A percentile compares a stretch with the other conserved stretches of the same genome.
These are phyloP conservation scores for Claviceps citrina DNA, from an alignment of 2,329 filamentous ascomycete species.

Conservation along the genomic window DNA sequence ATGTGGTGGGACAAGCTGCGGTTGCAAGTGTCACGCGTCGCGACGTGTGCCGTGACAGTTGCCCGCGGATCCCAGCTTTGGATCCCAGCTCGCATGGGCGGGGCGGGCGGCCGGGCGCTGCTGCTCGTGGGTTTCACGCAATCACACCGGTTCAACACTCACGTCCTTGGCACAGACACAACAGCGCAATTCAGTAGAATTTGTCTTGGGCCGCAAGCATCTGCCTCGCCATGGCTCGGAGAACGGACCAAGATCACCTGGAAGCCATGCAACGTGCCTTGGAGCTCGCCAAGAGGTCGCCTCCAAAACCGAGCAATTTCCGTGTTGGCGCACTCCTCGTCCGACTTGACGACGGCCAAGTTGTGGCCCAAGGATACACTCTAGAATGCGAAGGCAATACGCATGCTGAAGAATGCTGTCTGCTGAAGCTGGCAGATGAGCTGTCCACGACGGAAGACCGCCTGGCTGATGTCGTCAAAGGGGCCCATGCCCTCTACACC, in stretches of 20 bases:
- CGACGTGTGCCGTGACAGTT: constrained; percentile 5
- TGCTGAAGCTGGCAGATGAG: constrained; percentile 51
- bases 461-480: constrained; percentile 27
- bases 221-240: constrained; percentile 10
- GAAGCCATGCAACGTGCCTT: constrained; percentile 55
- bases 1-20: background rate
- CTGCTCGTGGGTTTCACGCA: background rate
- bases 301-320: constrained; percentile 81
- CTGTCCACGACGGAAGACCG: constrained; percentile 36
- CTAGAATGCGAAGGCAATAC: constrained; percentile 85
- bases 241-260: constrained; percentile 26
- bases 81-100: constrained; percentile 5
- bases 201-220: background rate
- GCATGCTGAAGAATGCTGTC: constrained; percentile 86
- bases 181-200: background rate
- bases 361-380: constrained; percentile 76
- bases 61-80: background rate
- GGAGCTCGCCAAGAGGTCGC: constrained; percentile 59
- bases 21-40: constrained; percentile 9
- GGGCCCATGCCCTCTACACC: constrained; percentile 53
- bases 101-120: background rate
- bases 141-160: background rate
- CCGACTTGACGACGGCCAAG: constrained; percentile 28
- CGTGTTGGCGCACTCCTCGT: constrained; percentile 86
- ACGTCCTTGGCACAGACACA: background rate